Conservation (phyloP, 2,329 filamentous ascomycete species). For the Aspergillus fumigatus region DNA sequence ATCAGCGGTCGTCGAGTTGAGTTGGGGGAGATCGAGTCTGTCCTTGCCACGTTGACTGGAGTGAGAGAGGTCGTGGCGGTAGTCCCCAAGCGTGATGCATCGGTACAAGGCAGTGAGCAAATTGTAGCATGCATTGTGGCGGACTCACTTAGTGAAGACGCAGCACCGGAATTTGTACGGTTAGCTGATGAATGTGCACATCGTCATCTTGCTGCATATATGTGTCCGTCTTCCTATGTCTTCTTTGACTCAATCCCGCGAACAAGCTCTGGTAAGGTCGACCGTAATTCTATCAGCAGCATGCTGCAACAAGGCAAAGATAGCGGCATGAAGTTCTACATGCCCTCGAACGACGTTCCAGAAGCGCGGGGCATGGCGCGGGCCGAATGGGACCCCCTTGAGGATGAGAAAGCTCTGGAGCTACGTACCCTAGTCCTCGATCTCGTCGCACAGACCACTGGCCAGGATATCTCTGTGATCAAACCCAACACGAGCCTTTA, state of each 20-base stretch:
- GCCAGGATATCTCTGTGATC: conserved; percentile 11
- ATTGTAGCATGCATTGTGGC: conserved; percentile 23
- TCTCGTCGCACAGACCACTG: conserved; percentile 13
- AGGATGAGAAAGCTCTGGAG: conserved; percentile 1
- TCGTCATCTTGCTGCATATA: conserved; percentile 18
- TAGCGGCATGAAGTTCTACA: conserved; percentile 2
- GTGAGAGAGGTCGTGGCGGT: conserved; percentile 22
- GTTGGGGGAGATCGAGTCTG: conserved; percentile 66
- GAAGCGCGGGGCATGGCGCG: background rate
- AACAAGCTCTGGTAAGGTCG: conserved; percentile 24
- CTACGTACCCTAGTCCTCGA: conserved; percentile 12
- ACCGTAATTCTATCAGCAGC: conserved; percentile 19
- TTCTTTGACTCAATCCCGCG: conserved; percentile 20
- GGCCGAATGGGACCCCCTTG: conserved; percentile 4
- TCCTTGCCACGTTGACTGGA: conserved; percentile 15
- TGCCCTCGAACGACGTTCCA: background rate
- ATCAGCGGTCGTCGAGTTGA: conserved; percentile 78
- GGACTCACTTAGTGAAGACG: conserved; percentile 3
- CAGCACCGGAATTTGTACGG: conserved; percentile 10
- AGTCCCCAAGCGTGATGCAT: conserved; percentile 15
- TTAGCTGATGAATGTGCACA: conserved; percentile 11
- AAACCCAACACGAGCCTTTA: conserved; percentile 16
- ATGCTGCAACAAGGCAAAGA: conserved; percentile 4
- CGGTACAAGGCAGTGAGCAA: conserved; percentile 19
- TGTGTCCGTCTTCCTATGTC: conserved; percentile 22